phyloP scores from a whole-genome alignment of 2,329 filamentous ascomycete genomes.

The Penicillium sp. region DNA sequence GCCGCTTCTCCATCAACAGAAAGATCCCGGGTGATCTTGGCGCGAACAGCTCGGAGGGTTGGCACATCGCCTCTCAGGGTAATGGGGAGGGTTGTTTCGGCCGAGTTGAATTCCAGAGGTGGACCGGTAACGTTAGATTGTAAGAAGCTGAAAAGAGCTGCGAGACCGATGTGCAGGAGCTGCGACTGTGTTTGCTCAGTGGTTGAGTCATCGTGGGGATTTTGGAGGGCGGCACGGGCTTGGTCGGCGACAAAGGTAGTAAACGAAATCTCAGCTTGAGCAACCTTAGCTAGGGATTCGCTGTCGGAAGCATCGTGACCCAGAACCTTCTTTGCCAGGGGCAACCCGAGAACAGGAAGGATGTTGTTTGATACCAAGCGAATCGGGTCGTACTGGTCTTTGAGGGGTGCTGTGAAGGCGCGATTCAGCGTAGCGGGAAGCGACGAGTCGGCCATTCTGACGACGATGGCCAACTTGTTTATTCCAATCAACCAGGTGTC shows the following conservation, averaged over 20 bases:
- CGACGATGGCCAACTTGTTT: conserved; percentile 1
- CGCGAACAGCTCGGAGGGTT: conserved; percentile 49
- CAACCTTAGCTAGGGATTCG: conserved; percentile 30
- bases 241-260: conserved; percentile 39
- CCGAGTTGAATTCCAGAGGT: conserved; percentile 61
- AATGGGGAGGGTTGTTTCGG: conserved; percentile 51
- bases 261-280: conserved; percentile 36
- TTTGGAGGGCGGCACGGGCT: conserved; percentile 25
- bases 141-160: conserved; percentile 74
- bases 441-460: conserved; percentile 28
- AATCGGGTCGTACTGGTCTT: conserved; percentile 36
- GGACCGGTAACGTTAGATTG: conserved; percentile 88
- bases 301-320: conserved; percentile 34
- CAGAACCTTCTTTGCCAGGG: conserved; percentile 40
- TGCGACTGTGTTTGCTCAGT: conserved; percentile 36
- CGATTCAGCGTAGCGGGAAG: conserved; percentile 34
- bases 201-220: conserved; percentile 21
- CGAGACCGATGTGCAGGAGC: conserved; percentile 60
- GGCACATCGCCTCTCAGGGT: conserved; percentile 39
- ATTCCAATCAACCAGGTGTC: not conserved
- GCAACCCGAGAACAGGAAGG: conserved; percentile 33
- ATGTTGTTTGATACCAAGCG: conserved; percentile 35
- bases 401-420: conserved; percentile 33
- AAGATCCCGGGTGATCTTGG: conserved; percentile 66
- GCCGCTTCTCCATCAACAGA: conserved; percentile 81